Evolutionary conservation across 2,329 filamentous ascomycete genomes (phyloP).

Genomic region (Cercospora sp.): DNA sequence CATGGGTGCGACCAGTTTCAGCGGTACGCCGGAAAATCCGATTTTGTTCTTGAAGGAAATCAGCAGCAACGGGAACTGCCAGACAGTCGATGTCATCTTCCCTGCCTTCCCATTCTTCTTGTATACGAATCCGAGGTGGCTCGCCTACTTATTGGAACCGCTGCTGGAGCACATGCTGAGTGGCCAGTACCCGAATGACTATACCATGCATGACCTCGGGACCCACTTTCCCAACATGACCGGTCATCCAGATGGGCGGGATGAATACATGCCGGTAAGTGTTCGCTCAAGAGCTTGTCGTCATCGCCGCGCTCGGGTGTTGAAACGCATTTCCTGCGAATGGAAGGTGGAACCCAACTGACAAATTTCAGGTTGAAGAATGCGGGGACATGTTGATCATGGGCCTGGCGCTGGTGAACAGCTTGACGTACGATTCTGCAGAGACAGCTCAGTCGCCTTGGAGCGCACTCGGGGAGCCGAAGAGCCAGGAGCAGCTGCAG

Average conservation of each 20-base stretch:
- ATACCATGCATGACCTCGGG: slow-evolving; percentile 76
- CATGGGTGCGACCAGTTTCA: slow-evolving; percentile 68
- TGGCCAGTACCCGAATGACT: slow-evolving; percentile 80
- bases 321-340: not conserved
- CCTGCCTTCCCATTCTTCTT: slow-evolving; percentile 83
- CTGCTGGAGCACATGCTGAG: slow-evolving; percentile 78
- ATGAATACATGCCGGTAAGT: slow-evolving; percentile 67
- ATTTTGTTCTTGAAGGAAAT: slow-evolving; percentile 86
- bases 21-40: slow-evolving; percentile 63
- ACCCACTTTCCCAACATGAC: slow-evolving; percentile 74
- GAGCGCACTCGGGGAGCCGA: slow-evolving; percentile 48
- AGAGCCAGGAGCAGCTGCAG: slow-evolving; percentile 21
- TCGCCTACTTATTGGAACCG: slow-evolving; percentile 76
- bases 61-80: slow-evolving; percentile 74
- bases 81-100: slow-evolving; percentile 83
- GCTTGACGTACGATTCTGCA: slow-evolving; percentile 63
- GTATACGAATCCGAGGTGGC: slow-evolving; percentile 79
- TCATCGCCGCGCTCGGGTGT: not conserved
- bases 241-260: slow-evolving; percentile 67
- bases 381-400: slow-evolving; percentile 72
- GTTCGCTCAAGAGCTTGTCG: not conserved
- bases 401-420: slow-evolving; percentile 71
- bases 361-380: slow-evolving; percentile 57
- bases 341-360: not conserved
- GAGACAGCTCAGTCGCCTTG: slow-evolving; percentile 60